Base-by-base conservation (phyloP, 2,329 filamentous ascomycete genomes). In the Tolypocladium guangdongense region DNA sequence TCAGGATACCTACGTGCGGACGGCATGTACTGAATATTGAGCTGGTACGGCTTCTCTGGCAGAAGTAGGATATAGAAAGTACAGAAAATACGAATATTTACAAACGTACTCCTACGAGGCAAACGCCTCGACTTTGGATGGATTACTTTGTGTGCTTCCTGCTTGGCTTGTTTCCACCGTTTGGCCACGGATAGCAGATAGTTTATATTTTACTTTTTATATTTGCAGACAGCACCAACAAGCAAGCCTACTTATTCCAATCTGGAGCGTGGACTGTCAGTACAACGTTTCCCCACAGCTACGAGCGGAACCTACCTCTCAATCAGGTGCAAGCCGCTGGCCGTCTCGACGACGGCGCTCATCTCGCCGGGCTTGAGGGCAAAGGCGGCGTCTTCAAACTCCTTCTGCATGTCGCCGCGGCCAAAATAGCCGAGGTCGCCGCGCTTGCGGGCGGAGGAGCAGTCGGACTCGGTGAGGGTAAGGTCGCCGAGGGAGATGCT, bases 371-470 rank as follows among this genome's bases (percentile, higher is more conserved):
- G 85, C 70, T 91, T 81, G 53, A 99, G 77, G n/a, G 81, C 85
- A 73, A 99, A 99, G 1, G 93, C 87, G 5, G 91, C 91, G 54
- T 96, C 90, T 73, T 99, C 93, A 66, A 99, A 99, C 72, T 96
- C 92, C 75, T 91, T 92, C 70, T 99, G 93, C 93, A 99, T 99
- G 65, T 97, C 92, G 32, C 90, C 90, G 63, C 81, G 84, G 53
- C 90, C 91, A 70, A 99, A 99, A 71, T 91, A 96, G 22, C 93
- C 93, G 74, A 99, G 74, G 68, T 99, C 93, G 54, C 93, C 93
- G 60, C 85, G 83, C 80, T 97, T 99, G 63, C 90, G 83, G 33
- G 93, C 91, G 63, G 90, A 96, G 71, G 88, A 95, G 74, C 92
- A 97, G 73, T 99, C 93, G 18, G 89, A 95, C 74, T 97, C 93